Conservation (phyloP, 257 asterid genomes). For the Nemophila menziesii region DNA sequence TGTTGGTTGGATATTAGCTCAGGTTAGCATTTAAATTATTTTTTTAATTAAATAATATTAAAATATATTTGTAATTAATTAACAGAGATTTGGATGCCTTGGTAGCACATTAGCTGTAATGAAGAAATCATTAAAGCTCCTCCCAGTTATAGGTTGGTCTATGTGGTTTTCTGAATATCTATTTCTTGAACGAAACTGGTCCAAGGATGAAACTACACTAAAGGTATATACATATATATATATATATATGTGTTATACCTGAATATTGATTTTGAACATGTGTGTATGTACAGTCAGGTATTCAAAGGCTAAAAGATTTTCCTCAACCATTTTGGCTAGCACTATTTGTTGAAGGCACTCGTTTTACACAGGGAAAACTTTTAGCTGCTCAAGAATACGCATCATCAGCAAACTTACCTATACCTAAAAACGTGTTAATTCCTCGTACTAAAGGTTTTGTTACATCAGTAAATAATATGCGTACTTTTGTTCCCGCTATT, state of each 20-base stretch:
- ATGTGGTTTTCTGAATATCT: constrained; percentile 96
- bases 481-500: constrained; percentile 87
- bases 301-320: constrained; percentile 55
- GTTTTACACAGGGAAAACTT: constrained; percentile 89
- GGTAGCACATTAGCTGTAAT: constrained; percentile 94
- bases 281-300: constrained; percentile 43
- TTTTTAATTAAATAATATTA: background rate
- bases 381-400: constrained; percentile 96
- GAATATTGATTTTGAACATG: background rate
- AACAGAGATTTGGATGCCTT: constrained; percentile 89
- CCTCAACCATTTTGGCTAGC: constrained; percentile 92
- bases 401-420: constrained; percentile 53
- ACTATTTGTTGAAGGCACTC: constrained; percentile 94
- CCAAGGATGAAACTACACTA: constrained; percentile 70
- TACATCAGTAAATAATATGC: constrained; percentile 76
- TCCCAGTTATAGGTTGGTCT: constrained; percentile 97
- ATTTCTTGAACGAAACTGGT: constrained; percentile 97
- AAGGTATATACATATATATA: constrained; percentile 33
- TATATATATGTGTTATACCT: background rate
- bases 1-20: constrained; percentile 96
- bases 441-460: constrained; percentile 99
- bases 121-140: constrained; percentile 87
- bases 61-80: background rate
- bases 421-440: constrained; percentile 82
- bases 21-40: constrained; percentile 58